phyloP scores from a whole-genome alignment of 257 asterid genomes.

The Petrea volubilis region DNA sequence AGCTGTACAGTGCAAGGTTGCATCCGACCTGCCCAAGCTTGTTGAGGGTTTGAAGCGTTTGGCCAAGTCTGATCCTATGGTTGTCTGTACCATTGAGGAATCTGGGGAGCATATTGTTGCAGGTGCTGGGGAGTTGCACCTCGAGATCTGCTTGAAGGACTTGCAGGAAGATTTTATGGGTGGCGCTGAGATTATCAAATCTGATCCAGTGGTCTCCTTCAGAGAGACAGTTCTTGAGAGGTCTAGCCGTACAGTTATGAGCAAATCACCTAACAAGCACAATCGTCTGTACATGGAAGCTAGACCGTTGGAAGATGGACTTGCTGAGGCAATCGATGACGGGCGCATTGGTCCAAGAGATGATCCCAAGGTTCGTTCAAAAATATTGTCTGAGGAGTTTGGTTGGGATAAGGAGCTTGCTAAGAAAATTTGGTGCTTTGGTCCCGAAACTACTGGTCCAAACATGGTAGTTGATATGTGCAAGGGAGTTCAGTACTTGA shows the following conservation, averaged over 20 bases:
- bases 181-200: constrained; percentile 51
- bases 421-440: constrained; percentile 57
- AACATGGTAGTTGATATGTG: constrained; percentile 67
- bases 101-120: constrained; percentile 54
- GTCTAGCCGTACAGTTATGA: constrained; percentile 46
- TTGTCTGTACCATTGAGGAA: constrained; percentile 49
- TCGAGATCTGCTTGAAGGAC: constrained; percentile 48
- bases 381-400: constrained; percentile 47
- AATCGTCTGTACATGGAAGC: constrained; percentile 58
- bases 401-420: constrained; percentile 68
- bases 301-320: constrained; percentile 53
- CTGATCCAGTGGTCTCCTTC: constrained; percentile 59
- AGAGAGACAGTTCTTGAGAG: constrained; percentile 57
- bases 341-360: constrained; percentile 60
- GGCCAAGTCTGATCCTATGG: constrained; percentile 53
- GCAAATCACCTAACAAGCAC: constrained; percentile 61
- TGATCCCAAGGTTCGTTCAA: constrained; percentile 50
- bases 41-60: constrained; percentile 51
- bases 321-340: constrained; percentile 56
- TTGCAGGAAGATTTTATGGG: constrained; percentile 58
- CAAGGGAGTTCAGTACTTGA: constrained; percentile 61
- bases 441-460: constrained; percentile 54
- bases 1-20: constrained; percentile 56
- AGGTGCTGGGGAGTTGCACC: constrained; percentile 53
- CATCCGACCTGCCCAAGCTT: constrained; percentile 52